Conservation (phyloP, 345 rosid species). For the Lenwebbia sp. region DNA sequence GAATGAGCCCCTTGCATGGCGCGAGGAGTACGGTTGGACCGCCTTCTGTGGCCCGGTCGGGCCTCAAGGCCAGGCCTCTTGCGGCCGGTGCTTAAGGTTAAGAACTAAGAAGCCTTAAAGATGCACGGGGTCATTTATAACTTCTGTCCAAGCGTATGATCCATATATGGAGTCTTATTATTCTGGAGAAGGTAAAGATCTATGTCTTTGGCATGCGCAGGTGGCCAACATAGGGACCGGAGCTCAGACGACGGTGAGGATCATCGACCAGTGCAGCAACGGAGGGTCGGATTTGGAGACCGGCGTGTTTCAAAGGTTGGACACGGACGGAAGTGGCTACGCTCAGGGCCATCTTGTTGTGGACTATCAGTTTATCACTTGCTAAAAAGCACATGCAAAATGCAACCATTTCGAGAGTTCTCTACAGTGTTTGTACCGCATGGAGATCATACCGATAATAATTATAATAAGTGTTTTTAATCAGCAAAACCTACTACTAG, state of each 20-base stretch:
- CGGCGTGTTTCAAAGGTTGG: slow-evolving; percentile 22
- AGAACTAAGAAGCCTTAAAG: background rate
- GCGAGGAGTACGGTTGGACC: slow-evolving; percentile 46
- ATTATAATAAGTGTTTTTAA: too few relatives aligned
- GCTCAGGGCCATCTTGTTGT: slow-evolving; percentile 35
- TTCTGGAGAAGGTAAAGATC: background rate
- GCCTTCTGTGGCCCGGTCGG: slow-evolving; percentile 51
- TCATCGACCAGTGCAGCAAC: slow-evolving; percentile 41
- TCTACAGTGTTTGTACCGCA: background rate
- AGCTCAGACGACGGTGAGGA: slow-evolving; percentile 30
- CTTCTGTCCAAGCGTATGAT: background rate
- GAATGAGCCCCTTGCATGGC: slow-evolving; percentile 35
- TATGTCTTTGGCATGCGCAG: slow-evolving; percentile 7
- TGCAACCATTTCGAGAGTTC: background rate
- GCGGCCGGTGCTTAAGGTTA: background rate
- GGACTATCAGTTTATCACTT: slow-evolving; percentile 30
- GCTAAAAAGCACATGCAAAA: background rate
- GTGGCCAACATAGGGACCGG: slow-evolving; percentile 32
- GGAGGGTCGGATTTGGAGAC: slow-evolving; percentile 45
- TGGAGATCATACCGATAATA: background rate
- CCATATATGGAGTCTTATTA: too few relatives aligned
- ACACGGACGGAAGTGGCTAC: slow-evolving; percentile 18
- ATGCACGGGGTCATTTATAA: background rate
- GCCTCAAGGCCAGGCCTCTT: slow-evolving; percentile 6
- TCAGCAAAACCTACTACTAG: background rate